Percentiles rank a stretch among this genome's conserved stretches.
These are phyloP conservation scores for Boletus coccyginus DNA, from an alignment of 768 basidiomycete genomes.

Conservation along the genomic window DNA sequence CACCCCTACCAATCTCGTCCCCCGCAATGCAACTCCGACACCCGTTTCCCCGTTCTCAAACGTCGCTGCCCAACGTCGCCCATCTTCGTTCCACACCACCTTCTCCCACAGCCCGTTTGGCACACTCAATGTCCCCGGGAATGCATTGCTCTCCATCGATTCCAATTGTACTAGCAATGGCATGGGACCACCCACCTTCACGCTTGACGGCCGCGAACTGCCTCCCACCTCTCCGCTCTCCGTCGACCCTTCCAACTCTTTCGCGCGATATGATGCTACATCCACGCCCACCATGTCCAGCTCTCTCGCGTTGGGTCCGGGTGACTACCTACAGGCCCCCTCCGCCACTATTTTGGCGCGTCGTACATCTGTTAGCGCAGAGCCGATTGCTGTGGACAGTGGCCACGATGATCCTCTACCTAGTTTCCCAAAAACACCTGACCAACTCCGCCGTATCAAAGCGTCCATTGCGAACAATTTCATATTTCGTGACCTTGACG, in stretches of 20 bases:
- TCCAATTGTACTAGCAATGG: constrained; percentile 26
- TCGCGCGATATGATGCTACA: constrained; percentile 49
- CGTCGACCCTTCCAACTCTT: constrained; percentile 42
- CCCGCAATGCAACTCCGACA: constrained; percentile 34
- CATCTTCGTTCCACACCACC: constrained; percentile 51
- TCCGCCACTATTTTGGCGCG: constrained; percentile 81
- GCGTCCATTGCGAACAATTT: constrained; percentile 86
- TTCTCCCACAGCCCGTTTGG: constrained; percentile 72
- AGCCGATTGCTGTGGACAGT: constrained; percentile 86
- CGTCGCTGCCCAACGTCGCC: constrained; percentile 43
- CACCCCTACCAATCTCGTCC: constrained; percentile 35
- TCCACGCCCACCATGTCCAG: constrained; percentile 44
- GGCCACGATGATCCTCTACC: constrained; percentile 66
- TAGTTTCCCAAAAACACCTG: constrained; percentile 70
- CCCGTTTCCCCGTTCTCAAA: constrained; percentile 59
- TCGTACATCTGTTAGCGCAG: constrained; percentile 92
- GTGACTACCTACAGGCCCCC: constrained; percentile 71
- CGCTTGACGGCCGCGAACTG: constrained; percentile 55
- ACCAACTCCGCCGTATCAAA: constrained; percentile 87
- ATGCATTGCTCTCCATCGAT: constrained; percentile 64
- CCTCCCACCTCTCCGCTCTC: constrained; percentile 62
- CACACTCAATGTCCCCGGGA: constrained; percentile 76
- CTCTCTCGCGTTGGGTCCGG: constrained; percentile 40
- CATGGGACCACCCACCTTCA: constrained; percentile 52
- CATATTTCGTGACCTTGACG: constrained; percentile 93